These are phyloP conservation scores for Lecanicillium sp. DNA, from an alignment of 2,329 filamentous ascomycete species.

Conservation along the genomic window DNA sequence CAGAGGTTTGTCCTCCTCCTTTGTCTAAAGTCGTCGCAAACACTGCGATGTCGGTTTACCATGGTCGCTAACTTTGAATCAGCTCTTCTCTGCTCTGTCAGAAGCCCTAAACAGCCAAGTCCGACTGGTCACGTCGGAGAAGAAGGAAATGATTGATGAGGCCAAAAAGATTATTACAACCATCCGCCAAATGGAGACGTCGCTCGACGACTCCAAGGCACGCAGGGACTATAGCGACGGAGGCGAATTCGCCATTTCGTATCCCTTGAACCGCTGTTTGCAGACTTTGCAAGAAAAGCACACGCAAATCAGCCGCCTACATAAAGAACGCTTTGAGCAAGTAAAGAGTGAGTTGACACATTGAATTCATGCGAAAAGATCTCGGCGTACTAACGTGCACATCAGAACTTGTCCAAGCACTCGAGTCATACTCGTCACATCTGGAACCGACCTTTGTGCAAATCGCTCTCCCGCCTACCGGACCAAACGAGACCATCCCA, in stretches of 20 bases:
- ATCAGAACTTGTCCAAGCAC: slow-evolving; percentile 83
- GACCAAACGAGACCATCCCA: slow-evolving; percentile 66
- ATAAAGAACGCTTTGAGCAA: slow-evolving; percentile 89
- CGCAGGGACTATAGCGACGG: slow-evolving; percentile 58
- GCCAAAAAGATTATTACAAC: slow-evolving; percentile 75
- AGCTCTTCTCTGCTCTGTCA: slow-evolving; percentile 89
- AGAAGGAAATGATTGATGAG: slow-evolving; percentile 84
- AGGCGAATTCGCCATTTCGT: slow-evolving; percentile 69
- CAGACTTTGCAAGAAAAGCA: slow-evolving; percentile 81
- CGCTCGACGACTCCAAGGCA: slow-evolving; percentile 68
- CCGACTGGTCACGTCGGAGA: slow-evolving; percentile 75
- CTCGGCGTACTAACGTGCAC: slow-evolving; percentile 9
- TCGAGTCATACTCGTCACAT: slow-evolving; percentile 94
- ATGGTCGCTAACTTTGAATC: slow-evolving; percentile 5
- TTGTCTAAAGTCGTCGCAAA: background rate
- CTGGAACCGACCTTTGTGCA: slow-evolving; percentile 84
- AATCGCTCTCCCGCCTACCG: slow-evolving; percentile 76
- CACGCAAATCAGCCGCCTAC: slow-evolving; percentile 66
- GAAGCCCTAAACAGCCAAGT: slow-evolving; percentile 89
- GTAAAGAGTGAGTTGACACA: slow-evolving; percentile 66
- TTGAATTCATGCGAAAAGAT: background rate
- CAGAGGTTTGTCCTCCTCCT: slow-evolving; percentile 57
- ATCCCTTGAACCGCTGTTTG: slow-evolving; percentile 74
- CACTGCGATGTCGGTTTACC: no score
- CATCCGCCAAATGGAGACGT: slow-evolving; percentile 90